Base-by-base conservation (phyloP, 129 eudicot genomes). In the Artemisia annua region DNA sequence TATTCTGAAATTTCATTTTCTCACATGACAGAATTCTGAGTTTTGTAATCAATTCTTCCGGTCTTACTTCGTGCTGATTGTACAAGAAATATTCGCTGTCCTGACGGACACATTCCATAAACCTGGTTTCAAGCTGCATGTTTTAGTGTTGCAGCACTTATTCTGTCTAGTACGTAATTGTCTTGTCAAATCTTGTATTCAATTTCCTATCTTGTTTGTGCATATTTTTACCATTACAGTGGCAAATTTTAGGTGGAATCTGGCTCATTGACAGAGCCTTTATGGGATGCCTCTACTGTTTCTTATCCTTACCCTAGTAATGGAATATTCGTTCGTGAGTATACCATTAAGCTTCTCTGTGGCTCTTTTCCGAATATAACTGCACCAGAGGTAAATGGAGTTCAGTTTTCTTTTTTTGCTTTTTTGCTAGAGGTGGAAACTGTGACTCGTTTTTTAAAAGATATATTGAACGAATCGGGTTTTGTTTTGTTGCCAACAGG, bases 51-150 rank as follows among this genome's bases (percentile, higher is more conserved):
- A 90, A 62, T 95, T 95, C 79, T 95, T 81, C 74, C 83, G 96
- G 71, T 86, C 91, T 28, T 95, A 95, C 83, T 91, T 88, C 43
- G 74, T 90, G 89, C 82, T 84, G 64, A 91, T 95, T 57, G 99
- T 86, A 83, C 99, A 91, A 88, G 99, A 95, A 80, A 90, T 95
- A 16, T 95, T 95, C 70, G 99, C 97, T 32, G 99, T 95, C 56
- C 75, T 95, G 64, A 95, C 99, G 0, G 99, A 95, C 78, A 95
- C 97, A 14, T 95, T 95, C 62, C 99, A 95, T 63, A 95, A 95
- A 81, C 99, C 97, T 64, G 99, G 99, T 65, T 95, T 95, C 82
- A 95, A 95, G 86, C 72, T 95, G 84, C 99, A 95, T 46, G 96
- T 95, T n/a, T 66, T 84, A 80, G 97, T 95, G 83, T 85, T 95